These are phyloP conservation scores for Colletotrichum somersetense DNA, from an alignment of 2,329 filamentous ascomycete species.

Conservation along the genomic window DNA sequence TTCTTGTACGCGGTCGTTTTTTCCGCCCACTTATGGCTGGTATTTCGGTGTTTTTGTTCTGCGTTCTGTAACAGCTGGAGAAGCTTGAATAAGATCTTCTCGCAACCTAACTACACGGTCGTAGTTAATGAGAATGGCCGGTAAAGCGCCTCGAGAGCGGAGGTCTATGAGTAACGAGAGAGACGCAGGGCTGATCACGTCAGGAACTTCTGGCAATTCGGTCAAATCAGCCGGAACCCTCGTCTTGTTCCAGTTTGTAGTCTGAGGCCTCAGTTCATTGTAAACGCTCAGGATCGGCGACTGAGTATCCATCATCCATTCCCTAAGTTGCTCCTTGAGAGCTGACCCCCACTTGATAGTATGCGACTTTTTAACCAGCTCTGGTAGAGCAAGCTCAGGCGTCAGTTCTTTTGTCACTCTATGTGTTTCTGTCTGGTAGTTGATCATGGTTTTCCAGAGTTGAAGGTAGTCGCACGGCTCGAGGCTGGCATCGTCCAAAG, in stretches of 20 bases:
- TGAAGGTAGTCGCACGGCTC: constrained; percentile 78
- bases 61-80: constrained; percentile 65
- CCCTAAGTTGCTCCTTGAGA: constrained; percentile 63
- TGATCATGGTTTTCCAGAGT: constrained; percentile 74
- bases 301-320: constrained; percentile 69
- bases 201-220: constrained; percentile 24
- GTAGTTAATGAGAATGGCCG: constrained; percentile 83
- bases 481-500: constrained; percentile 75
- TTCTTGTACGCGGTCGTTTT: constrained; percentile 70
- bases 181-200: constrained; percentile 11
- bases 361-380: too few relatives aligned
- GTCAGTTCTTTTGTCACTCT: constrained; percentile 49
- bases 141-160: constrained; percentile 73
- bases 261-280: constrained; percentile 55
- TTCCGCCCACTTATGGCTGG: constrained; percentile 70
- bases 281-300: constrained; percentile 60
- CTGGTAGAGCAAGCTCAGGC: too few relatives aligned
- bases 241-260: background rate
- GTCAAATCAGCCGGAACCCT: background rate
- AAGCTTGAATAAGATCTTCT: constrained; percentile 66
- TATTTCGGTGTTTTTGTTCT: constrained; percentile 58
- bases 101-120: constrained; percentile 71
- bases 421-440: constrained; percentile 65
- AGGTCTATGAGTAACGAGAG: constrained; percentile 71
- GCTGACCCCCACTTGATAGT: too few relatives aligned